These are phyloP conservation scores for Toxicodendron radicans DNA, from an alignment of 345 rosid species.

Conservation along the genomic window DNA sequence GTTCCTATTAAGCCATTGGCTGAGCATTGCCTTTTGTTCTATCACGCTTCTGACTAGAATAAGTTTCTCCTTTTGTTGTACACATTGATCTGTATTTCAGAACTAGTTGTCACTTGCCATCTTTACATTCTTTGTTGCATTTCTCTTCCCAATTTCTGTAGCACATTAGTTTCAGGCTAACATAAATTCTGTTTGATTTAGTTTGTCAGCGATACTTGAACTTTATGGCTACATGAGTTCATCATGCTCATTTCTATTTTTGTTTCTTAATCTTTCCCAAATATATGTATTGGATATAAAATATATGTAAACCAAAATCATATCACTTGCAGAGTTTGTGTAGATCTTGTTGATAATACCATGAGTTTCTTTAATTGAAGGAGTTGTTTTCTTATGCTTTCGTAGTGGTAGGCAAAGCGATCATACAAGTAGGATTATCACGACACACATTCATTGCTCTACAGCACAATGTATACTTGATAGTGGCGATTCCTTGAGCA, in stretches of 20 bases:
- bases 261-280: not conserved
- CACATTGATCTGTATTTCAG: constrained; percentile 1
- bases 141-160: not conserved
- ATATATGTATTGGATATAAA: not conserved
- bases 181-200: not conserved
- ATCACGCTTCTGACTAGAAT: constrained; percentile 6
- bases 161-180: not conserved
- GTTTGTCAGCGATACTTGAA: not conserved
- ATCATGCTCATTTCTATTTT: not conserved
- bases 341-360: no score
- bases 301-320: no score
- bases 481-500: no score
- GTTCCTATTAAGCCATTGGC: constrained; percentile 20
- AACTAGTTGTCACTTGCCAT: not conserved
- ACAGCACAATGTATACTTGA: no score
- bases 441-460: no score
- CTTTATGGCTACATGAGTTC: not conserved
- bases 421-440: no score
- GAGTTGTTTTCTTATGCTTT: no score
- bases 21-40: not conserved
- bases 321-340: no score
- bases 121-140: not conserved
- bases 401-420: no score
- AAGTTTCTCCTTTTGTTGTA: not conserved
- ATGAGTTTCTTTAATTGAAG: not conserved